Conservation (phyloP, 371 early-diverging fungal genomes). For the Rhizopus stolonifer region DNA sequence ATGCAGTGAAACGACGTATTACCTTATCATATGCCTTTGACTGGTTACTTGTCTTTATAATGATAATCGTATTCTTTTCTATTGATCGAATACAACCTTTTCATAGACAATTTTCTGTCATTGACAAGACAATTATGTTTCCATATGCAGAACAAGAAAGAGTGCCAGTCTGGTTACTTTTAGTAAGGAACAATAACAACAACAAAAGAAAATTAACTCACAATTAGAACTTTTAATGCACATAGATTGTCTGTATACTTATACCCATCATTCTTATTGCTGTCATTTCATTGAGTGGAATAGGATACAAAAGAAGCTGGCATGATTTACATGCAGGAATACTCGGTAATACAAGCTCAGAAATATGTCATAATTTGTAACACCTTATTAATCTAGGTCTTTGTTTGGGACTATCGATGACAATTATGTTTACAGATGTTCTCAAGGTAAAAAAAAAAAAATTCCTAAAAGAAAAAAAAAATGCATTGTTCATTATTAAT, state of each 20-base stretch:
- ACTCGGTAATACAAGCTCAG: conserved; percentile 4
- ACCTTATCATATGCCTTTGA: conserved; percentile 62
- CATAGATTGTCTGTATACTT: conserved; percentile 22
- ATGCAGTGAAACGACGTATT: conserved; percentile 36
- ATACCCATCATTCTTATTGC: conserved; percentile 2
- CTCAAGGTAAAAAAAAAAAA: conserved; percentile 45
- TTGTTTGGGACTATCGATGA: conserved; percentile 61
- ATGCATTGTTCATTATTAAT: too few relatives aligned
- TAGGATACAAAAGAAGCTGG: conserved; percentile 3
- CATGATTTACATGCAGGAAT: conserved; percentile 11
- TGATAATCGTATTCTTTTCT: conserved; percentile 56
- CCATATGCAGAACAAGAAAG: conserved; percentile 63
- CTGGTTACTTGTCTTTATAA: conserved; percentile 64
- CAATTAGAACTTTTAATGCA: background rate
- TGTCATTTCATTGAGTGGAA: conserved; percentile 2
- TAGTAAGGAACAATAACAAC: too few relatives aligned
- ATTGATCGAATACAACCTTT: conserved; percentile 66
- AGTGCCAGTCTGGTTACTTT: conserved; percentile 59
- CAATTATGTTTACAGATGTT: conserved; percentile 69
- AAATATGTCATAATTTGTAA: background rate
- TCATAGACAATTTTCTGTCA: conserved; percentile 69
- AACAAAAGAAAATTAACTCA: too few relatives aligned
- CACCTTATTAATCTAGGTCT: conserved; percentile 35
- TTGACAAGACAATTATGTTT: conserved; percentile 67
- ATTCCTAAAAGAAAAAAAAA: too few relatives aligned